phyloP scores from a whole-genome alignment of 2,329 filamentous ascomycete species.

The Thelonectria blattea region DNA sequence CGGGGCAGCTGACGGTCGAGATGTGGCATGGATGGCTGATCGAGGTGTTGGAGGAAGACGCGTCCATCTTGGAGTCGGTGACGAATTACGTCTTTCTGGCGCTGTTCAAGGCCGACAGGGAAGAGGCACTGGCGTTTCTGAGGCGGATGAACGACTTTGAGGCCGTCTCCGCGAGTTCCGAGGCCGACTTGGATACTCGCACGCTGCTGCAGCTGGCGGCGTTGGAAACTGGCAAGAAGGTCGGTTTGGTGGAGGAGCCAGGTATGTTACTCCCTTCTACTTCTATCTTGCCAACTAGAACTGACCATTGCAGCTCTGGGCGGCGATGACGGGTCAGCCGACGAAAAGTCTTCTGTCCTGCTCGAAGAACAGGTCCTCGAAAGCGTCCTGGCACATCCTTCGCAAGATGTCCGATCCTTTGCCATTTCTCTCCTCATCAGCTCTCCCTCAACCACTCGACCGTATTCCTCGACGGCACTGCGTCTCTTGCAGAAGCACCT shows the following conservation, averaged over 20 bases:
- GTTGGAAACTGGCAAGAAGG: conserved; percentile 74
- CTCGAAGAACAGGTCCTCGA: conserved; percentile 55
- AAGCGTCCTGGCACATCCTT: conserved; percentile 59
- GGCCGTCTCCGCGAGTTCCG: conserved; percentile 52
- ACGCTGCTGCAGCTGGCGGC: conserved; percentile 68
- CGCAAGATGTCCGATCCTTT: conserved; percentile 74
- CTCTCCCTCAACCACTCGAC: conserved; percentile 75
- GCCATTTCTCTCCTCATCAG: conserved; percentile 81
- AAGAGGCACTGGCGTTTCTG: conserved; percentile 63
- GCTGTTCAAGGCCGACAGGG: conserved; percentile 64
- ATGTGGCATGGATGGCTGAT: conserved; percentile 65
- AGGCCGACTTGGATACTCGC: conserved; percentile 56
- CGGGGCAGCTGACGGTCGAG: conserved; percentile 43
- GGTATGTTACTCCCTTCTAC: conserved; percentile 45
- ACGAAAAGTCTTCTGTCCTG: conserved; percentile 39
- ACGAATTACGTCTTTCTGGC: conserved; percentile 69
- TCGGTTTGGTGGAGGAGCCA: conserved; percentile 72
- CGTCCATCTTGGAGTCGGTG: conserved; percentile 63
- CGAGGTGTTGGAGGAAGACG: conserved; percentile 54
- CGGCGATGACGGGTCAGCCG: conserved; percentile 20
- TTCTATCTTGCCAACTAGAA: conserved; percentile 25
- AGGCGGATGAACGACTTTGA: conserved; percentile 59
- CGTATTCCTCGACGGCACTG: conserved; percentile 69
- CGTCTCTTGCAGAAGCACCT: conserved; percentile 69
- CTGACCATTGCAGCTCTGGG: conserved; percentile 40